A percentile compares a stretch with the other conserved stretches of the same genome.
phyloP scores from a whole-genome alignment of 768 basidiomycete species.

The Serendipita vermifera region DNA sequence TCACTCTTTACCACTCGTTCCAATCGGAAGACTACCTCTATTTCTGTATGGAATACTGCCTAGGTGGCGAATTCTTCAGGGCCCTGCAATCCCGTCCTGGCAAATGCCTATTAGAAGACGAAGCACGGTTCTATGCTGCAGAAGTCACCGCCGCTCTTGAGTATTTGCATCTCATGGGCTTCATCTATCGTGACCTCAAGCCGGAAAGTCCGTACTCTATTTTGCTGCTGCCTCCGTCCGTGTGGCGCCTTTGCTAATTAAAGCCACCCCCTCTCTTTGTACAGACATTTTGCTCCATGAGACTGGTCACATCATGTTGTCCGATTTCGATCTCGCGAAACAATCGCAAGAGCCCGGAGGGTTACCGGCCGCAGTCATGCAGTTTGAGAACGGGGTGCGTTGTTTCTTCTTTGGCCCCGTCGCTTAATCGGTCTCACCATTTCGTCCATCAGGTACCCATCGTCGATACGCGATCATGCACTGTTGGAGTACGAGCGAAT shows the following conservation, averaged over 20 bases:
- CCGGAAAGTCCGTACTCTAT: constrained; percentile 80
- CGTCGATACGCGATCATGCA: constrained; percentile 94
- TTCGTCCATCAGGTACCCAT: constrained; percentile 61
- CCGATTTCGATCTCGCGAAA: constrained; percentile 97
- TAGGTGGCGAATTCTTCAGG: constrained; percentile 98
- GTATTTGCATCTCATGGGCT: constrained; percentile 98
- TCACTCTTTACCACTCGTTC: constrained; percentile 97
- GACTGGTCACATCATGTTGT: constrained; percentile 98
- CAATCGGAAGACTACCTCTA: constrained; percentile 97
- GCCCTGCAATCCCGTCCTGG: constrained; percentile 90
- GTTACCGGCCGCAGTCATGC: constrained; percentile 75
- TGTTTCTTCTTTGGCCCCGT: constrained; percentile 9
- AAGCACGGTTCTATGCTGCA: constrained; percentile 93
- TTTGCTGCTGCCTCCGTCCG: background rate
- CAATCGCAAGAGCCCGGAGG: constrained; percentile 79
- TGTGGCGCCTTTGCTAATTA: background rate
- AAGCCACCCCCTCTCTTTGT: background rate
- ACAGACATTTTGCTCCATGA: constrained; percentile 94
- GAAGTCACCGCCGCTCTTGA: constrained; percentile 96
- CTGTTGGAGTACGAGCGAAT: constrained; percentile 94
- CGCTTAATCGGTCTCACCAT: constrained; percentile 13
- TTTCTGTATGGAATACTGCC: constrained; percentile 99
- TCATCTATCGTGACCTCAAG: constrained; percentile 98
- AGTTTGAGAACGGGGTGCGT: constrained; percentile 35
- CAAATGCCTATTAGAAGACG: constrained; percentile 94